Conservation (phyloP, 495 filamentous ascomycete species). For the Penicillium roqueforti region DNA sequence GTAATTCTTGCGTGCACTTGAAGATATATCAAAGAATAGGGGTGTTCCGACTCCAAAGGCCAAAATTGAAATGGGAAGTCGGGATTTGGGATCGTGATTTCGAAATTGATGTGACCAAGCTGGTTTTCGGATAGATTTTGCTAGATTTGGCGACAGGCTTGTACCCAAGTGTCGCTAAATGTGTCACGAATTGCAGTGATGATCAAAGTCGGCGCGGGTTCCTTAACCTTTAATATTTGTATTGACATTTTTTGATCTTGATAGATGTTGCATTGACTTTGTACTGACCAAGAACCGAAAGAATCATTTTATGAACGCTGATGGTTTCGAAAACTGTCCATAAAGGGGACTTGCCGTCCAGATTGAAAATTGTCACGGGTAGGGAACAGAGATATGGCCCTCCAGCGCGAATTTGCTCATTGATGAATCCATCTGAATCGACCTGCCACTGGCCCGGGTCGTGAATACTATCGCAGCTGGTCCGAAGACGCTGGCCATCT, state of each 20-base stretch:
- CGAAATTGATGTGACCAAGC: neutral
- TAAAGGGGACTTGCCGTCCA: neutral
- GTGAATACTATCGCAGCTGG: neutral
- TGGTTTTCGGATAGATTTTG: neutral
- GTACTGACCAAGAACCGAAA: neutral
- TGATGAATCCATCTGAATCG: neutral
- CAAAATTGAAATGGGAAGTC: neutral
- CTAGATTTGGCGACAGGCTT: neutral
- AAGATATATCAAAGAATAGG: rapidly evolving
- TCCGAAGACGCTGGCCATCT: neutral
- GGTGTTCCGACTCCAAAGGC: neutral
- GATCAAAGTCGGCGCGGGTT: neutral
- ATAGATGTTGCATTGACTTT: neutral
- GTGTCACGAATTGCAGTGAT: neutral
- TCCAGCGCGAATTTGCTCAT: neutral
- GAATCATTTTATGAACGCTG: neutral
- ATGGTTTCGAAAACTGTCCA: neutral
- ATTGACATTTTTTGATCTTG: neutral
- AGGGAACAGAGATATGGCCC: neutral
- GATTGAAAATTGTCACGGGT: neutral
- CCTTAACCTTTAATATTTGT: neutral
- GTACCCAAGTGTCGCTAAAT: neutral
- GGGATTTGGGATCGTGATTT: neutral
- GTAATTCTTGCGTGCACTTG: neutral
- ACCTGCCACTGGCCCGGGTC: neutral